Conservation (phyloP, 129 eudicot species). For the Chrysanthemum seticuspe region DNA sequence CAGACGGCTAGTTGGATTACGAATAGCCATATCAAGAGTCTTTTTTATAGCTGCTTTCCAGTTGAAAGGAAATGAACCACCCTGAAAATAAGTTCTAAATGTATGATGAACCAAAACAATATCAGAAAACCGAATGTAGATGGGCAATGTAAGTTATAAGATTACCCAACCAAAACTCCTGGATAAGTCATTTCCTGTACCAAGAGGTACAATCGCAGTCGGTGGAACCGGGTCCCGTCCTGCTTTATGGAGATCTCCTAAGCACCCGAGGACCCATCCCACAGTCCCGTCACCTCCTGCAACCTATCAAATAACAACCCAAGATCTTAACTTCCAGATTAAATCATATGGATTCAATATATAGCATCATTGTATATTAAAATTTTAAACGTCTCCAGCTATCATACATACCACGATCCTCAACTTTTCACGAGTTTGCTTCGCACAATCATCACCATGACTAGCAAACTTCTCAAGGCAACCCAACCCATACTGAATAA, state of each 20-base stretch:
- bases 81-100: conserved; percentile 42
- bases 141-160: conserved; percentile 1
- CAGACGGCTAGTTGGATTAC: conserved; percentile 52
- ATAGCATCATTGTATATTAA: background rate
- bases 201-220: conserved; percentile 86
- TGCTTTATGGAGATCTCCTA: conserved; percentile 81
- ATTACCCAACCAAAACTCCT: conserved; percentile 99
- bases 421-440: conserved; percentile 69
- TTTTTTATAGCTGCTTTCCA: conserved; percentile 91
- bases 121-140: conserved; percentile 8
- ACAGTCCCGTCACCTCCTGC: conserved; percentile 99
- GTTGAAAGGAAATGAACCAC: conserved; percentile 94
- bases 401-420: conserved; percentile 73
- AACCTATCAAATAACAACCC: conserved; percentile 51
- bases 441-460: conserved; percentile 81
- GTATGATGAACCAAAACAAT: conserved; percentile 19
- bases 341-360: background rate
- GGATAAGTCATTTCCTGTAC: conserved; percentile 95
- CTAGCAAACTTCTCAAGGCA: conserved; percentile 83
- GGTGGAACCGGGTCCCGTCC: conserved; percentile 86
- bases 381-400: background rate
- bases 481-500: conserved; percentile 75
- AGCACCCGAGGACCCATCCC: conserved; percentile 95
- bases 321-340: conserved; percentile 10
- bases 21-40: conserved; percentile 73